Conservation (phyloP, 768 basidiomycete genomes). For the Boletus subparvulus region DNA sequence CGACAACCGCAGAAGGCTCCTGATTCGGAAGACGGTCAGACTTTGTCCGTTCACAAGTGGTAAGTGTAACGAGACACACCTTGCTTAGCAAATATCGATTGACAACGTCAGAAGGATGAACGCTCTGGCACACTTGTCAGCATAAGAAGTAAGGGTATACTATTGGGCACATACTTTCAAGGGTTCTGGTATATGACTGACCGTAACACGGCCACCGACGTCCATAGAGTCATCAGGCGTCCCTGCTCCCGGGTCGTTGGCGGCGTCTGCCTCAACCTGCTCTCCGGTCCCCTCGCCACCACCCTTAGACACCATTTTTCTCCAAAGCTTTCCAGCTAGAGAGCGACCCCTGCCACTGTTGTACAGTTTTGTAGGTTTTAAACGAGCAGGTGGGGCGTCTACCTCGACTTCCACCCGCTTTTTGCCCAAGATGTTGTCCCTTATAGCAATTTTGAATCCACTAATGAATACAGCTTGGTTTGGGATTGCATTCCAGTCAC, state of each 20-base stretch:
- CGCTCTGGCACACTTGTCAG: neutral
- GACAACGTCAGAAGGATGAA: constrained; percentile 15
- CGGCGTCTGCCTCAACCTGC: neutral
- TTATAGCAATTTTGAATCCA: constrained; percentile 23
- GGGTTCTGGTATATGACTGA: constrained; percentile 2
- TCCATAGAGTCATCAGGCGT: too few species aligned
- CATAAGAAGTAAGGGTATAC: neutral
- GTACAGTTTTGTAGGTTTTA: neutral
- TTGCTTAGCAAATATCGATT: constrained; percentile 9
- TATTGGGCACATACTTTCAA: neutral
- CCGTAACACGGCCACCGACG: neutral
- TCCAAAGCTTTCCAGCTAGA: neutral
- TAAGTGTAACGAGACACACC: neutral
- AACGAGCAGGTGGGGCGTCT: neutral
- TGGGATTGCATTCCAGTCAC: neutral
- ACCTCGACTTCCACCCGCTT: constrained; percentile 5
- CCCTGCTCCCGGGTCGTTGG: neutral
- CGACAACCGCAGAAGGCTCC: neutral
- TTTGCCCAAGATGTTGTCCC: constrained; percentile 1
- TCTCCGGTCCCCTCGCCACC: neutral
- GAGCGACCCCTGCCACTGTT: neutral
- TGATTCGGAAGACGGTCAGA: neutral
- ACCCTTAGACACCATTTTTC: neutral
- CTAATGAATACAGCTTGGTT: constrained; percentile 25
- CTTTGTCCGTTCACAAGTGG: neutral